Percentiles rank a stretch among this genome's conserved stretches.
These are phyloP conservation scores for Microascus cirrosus DNA, from an alignment of 2,329 filamentous ascomycete genomes.

Conservation along the genomic window DNA sequence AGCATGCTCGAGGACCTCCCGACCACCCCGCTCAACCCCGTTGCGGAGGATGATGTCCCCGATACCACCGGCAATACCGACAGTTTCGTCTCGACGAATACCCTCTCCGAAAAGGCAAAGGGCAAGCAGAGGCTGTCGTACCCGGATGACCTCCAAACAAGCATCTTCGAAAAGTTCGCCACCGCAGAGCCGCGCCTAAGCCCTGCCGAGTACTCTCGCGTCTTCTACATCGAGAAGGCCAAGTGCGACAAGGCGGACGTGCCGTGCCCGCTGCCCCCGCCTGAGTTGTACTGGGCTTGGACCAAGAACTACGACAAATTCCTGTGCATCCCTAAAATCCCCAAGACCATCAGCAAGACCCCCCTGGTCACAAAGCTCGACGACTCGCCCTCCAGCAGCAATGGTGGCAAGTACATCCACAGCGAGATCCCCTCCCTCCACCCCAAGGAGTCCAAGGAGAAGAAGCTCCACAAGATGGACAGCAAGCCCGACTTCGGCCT, in stretches of 20 bases:
- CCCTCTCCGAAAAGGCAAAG: neutral
- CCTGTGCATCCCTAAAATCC: neutral
- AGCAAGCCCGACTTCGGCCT: neutral
- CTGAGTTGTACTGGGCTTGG: slow-evolving; percentile 20
- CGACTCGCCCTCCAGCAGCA: neutral
- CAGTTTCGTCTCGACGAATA: neutral
- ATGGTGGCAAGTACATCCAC: neutral
- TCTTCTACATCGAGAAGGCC: slow-evolving; percentile 21
- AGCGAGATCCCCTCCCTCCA: neutral
- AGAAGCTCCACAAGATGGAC: neutral
- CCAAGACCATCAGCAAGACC: neutral
- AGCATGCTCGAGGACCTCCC: neutral
- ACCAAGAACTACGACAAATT: slow-evolving; percentile 10
- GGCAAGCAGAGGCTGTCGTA: neutral
- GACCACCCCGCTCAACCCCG: neutral
- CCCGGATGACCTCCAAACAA: neutral
- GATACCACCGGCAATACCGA: neutral
- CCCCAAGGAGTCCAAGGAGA: neutral
- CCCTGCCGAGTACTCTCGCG: slow-evolving; percentile 26
- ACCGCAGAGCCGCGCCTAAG: slow-evolving; percentile 20
- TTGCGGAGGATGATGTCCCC: neutral
- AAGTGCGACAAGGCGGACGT: slow-evolving; percentile 13
- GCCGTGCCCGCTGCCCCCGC: slow-evolving; percentile 16
- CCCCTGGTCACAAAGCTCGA: neutral
- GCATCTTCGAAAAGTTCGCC: slow-evolving; percentile 1